phyloP scores from a whole-genome alignment of 2,329 filamentous ascomycete genomes.

The Fusarium zealandicum region DNA sequence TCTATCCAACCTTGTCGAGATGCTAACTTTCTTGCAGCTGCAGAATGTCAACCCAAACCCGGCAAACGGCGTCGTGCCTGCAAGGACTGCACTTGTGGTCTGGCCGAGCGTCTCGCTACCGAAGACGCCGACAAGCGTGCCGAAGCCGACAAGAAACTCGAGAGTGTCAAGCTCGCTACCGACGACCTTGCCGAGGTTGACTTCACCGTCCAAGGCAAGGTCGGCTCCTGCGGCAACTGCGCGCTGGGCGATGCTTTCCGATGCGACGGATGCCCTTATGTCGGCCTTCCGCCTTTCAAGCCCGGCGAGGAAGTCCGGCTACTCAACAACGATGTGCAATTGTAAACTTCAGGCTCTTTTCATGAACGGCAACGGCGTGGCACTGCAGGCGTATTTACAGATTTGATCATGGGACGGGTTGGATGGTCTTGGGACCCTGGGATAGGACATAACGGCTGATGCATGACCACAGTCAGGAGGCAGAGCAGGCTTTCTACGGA shows the following conservation, averaged over 20 bases:
- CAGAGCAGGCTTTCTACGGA: slow-evolving; percentile 32
- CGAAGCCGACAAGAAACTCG: slow-evolving; percentile 70
- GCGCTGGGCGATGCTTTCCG: slow-evolving; percentile 89
- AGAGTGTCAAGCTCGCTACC: slow-evolving; percentile 72
- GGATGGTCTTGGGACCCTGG: slow-evolving; percentile 28
- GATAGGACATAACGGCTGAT: slow-evolving; percentile 29
- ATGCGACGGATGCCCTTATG: slow-evolving; percentile 78
- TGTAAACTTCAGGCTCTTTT: slow-evolving; percentile 56
- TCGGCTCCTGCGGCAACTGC: slow-evolving; percentile 93
- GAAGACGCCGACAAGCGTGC: slow-evolving; percentile 80
- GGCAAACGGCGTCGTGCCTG: slow-evolving; percentile 92
- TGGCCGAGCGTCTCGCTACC: slow-evolving; percentile 84
- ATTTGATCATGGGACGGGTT: slow-evolving; percentile 30
- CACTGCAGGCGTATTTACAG: slow-evolving; percentile 38
- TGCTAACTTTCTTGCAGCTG: slow-evolving; percentile 57
- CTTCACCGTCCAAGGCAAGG: slow-evolving; percentile 97
- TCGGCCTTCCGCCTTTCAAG: slow-evolving; percentile 94
- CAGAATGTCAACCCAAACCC: slow-evolving; percentile 85
- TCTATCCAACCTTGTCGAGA: not conserved
- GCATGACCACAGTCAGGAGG: slow-evolving; percentile 22
- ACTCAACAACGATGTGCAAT: slow-evolving; percentile 83
- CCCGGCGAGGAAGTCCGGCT: slow-evolving; percentile 92
- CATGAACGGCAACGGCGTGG: slow-evolving; percentile 28
- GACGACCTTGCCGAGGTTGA: slow-evolving; percentile 87
- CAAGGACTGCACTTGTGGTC: slow-evolving; percentile 97